A percentile compares a stretch with the other conserved stretches of the same genome.
phyloP scores from a whole-genome alignment of 768 basidiomycete species.

The Gelatoporia subvermispora region DNA sequence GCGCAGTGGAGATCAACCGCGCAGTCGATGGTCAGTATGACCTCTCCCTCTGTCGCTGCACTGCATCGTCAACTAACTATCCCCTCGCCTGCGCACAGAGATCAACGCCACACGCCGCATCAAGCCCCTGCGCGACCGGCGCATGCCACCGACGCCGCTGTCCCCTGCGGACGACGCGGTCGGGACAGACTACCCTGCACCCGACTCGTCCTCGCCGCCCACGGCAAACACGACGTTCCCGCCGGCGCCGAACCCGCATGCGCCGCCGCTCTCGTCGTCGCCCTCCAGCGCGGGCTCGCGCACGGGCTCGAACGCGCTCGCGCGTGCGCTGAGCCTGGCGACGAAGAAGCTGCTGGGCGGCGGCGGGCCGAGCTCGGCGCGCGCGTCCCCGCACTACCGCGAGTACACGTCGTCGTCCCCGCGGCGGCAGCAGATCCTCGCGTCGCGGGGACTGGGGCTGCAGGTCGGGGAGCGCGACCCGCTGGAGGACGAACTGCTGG shows the following conservation, averaged over 20 bases:
- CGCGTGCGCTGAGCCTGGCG: slow-evolving; percentile 74
- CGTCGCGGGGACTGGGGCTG: slow-evolving; percentile 20
- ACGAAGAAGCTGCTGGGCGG: slow-evolving; percentile 78
- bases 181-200: slow-evolving; percentile 30
- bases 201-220: slow-evolving; percentile 18
- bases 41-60: background rate
- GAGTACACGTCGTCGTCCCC: slow-evolving; percentile 51
- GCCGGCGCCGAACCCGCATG: slow-evolving; percentile 48
- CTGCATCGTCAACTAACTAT: slow-evolving; percentile 1
- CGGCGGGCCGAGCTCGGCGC: slow-evolving; percentile 24
- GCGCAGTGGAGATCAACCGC: slow-evolving; percentile 87
- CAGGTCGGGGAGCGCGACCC: slow-evolving; percentile 52
- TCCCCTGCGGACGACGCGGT: slow-evolving; percentile 43
- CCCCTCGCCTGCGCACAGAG: slow-evolving; percentile 39
- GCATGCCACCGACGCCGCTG: slow-evolving; percentile 34
- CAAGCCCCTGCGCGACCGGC: slow-evolving; percentile 54
- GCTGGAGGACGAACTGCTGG: slow-evolving; percentile 81
- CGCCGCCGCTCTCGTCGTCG: slow-evolving; percentile 59
- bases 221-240: slow-evolving; percentile 57
- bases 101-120: slow-evolving; percentile 51
- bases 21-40: slow-evolving; percentile 76
- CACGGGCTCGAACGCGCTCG: slow-evolving; percentile 67
- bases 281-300: slow-evolving; percentile 58
- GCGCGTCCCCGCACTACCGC: slow-evolving; percentile 31
- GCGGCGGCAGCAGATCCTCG: slow-evolving; percentile 49